Evolutionary conservation across 257 asterid genomes (phyloP).

Genomic region (Rauvolfia tetraphylla): DNA sequence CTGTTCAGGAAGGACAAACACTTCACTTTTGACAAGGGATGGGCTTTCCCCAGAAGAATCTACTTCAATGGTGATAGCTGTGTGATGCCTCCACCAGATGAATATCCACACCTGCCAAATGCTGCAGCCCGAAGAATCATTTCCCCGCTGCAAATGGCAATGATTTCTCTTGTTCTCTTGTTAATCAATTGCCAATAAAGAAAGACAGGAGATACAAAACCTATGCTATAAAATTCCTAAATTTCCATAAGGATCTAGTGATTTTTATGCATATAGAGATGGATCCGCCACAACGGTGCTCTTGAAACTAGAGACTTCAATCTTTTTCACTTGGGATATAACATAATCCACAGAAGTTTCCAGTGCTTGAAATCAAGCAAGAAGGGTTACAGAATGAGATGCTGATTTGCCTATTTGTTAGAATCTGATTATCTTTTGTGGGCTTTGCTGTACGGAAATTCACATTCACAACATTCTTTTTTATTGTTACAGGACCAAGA

Average conservation of each 20-base stretch:
- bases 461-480: too few relatives aligned
- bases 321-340: too few relatives aligned
- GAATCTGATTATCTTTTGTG: not conserved
- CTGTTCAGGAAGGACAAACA: conserved; percentile 24
- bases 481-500: too few relatives aligned
- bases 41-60: conserved; percentile 28
- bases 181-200: not conserved
- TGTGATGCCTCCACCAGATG: conserved; percentile 34
- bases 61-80: conserved; percentile 33
- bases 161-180: not conserved
- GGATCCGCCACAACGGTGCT: too few relatives aligned
- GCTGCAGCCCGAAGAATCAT: not conserved
- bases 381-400: not conserved
- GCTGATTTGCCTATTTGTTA: too few relatives aligned
- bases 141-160: not conserved
- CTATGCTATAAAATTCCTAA: not conserved
- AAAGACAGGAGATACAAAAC: not conserved
- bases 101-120: conserved; percentile 27
- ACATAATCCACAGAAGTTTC: too few relatives aligned
- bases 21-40: conserved; percentile 28
- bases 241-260: not conserved
- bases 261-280: not conserved
- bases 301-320: too few relatives aligned
- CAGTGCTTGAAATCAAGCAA: too few relatives aligned
- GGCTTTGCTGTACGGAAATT: not conserved